Evolutionary conservation across 805 yeast genomes (phyloP).

Genomic region (Candida nonsorbophila): DNA sequence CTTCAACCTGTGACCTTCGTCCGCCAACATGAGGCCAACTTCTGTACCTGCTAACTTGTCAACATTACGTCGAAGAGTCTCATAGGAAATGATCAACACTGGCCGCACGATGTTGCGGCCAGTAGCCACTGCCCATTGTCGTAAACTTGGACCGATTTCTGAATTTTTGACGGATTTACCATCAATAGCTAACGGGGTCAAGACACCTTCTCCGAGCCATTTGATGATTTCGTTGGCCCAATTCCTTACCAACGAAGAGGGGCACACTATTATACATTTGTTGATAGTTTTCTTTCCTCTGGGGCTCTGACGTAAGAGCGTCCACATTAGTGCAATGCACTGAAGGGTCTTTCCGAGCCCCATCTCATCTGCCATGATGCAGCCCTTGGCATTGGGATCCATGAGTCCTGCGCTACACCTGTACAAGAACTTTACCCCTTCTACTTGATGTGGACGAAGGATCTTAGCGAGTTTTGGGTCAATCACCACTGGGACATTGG

Average conservation of each 20-base stretch:
- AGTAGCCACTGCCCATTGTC: slow-evolving; percentile 80
- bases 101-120: slow-evolving; percentile 92
- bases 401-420: slow-evolving; percentile 86
- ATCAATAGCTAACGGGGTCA: slow-evolving; percentile 86
- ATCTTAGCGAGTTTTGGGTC: slow-evolving; percentile 84
- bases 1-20: slow-evolving; percentile 40
- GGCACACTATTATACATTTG: slow-evolving; percentile 90
- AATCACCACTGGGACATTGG: slow-evolving; percentile 92
- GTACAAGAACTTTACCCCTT: slow-evolving; percentile 88
- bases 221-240: slow-evolving; percentile 96
- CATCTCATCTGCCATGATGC: slow-evolving; percentile 98
- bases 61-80: slow-evolving; percentile 83
- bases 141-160: slow-evolving; percentile 63
- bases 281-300: slow-evolving; percentile 77
- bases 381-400: slow-evolving; percentile 82
- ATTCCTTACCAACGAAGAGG: slow-evolving; percentile 86
- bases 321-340: slow-evolving; percentile 90
- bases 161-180: slow-evolving; percentile 76
- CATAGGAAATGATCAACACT: slow-evolving; percentile 89
- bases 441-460: slow-evolving; percentile 92
- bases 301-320: slow-evolving; percentile 82
- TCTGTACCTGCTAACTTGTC: slow-evolving; percentile 69
- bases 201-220: slow-evolving; percentile 91
- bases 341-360: slow-evolving; percentile 90
- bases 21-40: slow-evolving; percentile 75